phyloP scores from a whole-genome alignment of 805 yeast genomes.

The Novakomyces olei region DNA sequence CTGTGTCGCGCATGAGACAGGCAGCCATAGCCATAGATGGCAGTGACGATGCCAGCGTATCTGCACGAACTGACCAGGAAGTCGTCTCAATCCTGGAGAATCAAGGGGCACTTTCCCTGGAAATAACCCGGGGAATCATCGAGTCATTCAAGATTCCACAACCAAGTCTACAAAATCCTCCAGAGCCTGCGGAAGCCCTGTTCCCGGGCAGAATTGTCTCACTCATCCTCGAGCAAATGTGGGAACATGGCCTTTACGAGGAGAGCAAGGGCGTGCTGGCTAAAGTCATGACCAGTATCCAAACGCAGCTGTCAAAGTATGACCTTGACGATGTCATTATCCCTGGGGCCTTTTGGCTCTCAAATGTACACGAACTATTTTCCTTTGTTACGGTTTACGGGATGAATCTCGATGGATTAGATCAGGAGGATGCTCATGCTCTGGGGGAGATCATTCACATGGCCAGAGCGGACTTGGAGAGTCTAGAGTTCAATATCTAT shows the following conservation, averaged over 20 bases:
- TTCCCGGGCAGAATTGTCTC: constrained; percentile 93
- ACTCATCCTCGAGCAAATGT: constrained; percentile 84
- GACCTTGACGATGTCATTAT: constrained; percentile 73
- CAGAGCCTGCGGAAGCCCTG: constrained; percentile 71
- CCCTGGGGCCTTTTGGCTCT: constrained; percentile 92
- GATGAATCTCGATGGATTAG: constrained; percentile 63
- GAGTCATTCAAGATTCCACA: constrained; percentile 70
- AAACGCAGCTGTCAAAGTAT: constrained; percentile 53
- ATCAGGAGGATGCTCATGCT: constrained; percentile 65
- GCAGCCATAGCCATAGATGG: too few relatives aligned
- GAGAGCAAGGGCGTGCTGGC: constrained; percentile 84
- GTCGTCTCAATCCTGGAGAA: constrained; percentile 16
- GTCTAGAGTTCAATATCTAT: constrained; percentile 77
- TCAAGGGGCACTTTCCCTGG: constrained; percentile 25
- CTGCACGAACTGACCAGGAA: constrained; percentile 13
- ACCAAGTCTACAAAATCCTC: constrained; percentile 61
- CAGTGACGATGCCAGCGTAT: too few relatives aligned
- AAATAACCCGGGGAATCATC: constrained; percentile 67
- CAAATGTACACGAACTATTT: constrained; percentile 84
- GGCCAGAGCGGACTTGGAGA: constrained; percentile 92
- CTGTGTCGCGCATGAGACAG: too few relatives aligned
- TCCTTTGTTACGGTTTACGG: constrained; percentile 90
- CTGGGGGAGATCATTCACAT: constrained; percentile 79
- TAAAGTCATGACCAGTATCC: constrained; percentile 68
- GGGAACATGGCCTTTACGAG: constrained; percentile 85